A percentile compares a stretch with the other conserved stretches of the same genome.
Evolutionary conservation across 163 green algal species (phyloP).

Genomic region (Scenedesmus sp.): DNA sequence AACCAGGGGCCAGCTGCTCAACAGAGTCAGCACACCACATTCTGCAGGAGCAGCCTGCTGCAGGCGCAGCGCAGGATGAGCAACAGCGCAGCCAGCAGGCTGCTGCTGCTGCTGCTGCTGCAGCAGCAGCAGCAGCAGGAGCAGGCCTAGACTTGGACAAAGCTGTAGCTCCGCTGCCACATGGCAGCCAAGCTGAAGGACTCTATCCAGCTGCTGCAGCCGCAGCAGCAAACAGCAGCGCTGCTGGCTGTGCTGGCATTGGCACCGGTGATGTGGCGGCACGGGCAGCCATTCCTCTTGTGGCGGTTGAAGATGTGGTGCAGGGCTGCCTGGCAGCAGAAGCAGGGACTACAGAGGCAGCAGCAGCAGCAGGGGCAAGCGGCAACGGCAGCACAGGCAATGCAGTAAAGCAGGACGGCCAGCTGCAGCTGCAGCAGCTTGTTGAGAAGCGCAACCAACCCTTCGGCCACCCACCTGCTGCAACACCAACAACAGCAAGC

Average conservation of each 20-base stretch:
- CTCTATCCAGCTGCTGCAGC: not conserved
- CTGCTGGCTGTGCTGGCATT: not conserved
- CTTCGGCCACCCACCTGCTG: not conserved
- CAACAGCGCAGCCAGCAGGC: not conserved
- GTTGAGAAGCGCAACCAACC: not conserved
- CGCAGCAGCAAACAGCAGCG: not conserved
- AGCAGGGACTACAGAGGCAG: not conserved
- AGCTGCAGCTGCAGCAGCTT: not conserved
- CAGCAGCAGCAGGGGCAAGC: no score
- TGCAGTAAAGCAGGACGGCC: no score
- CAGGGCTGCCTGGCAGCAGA: not conserved
- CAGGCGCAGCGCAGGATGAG: not conserved
- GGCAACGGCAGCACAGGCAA: no score
- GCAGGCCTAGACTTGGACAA: not conserved
- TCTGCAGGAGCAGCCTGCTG: not conserved
- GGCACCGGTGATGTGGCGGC: not conserved
- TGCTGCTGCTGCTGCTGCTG: not conserved
- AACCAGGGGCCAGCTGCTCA: not conserved
- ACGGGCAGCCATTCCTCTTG: not conserved
- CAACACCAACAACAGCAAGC: not conserved
- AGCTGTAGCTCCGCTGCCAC: not conserved
- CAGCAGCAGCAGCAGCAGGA: not conserved
- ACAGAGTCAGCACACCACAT: not conserved
- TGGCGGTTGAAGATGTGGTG: not conserved
- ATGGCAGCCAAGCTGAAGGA: not conserved